Evolutionary conservation across 2,329 filamentous ascomycete species (phyloP).

Genomic region (Ophiostoma ips): DNA sequence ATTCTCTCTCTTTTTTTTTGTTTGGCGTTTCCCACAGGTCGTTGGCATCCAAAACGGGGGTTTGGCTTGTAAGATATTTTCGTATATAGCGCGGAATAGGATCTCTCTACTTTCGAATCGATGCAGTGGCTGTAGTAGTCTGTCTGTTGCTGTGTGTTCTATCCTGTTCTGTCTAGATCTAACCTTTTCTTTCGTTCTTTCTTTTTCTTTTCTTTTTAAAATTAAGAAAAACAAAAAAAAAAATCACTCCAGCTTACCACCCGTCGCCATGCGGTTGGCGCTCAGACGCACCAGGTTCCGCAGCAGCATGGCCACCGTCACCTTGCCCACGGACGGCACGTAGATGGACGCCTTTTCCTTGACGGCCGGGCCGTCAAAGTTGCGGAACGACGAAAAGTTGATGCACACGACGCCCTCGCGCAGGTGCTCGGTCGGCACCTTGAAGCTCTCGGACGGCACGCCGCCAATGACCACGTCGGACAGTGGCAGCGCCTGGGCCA

Average conservation of each 20-base stretch:
- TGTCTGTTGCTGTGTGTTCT: too few species aligned
- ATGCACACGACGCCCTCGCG: slow-evolving; percentile 93
- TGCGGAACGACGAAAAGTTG: slow-evolving; percentile 93
- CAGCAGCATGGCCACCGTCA: slow-evolving; percentile 84
- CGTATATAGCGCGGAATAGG: background rate
- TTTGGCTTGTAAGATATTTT: slow-evolving; percentile 1
- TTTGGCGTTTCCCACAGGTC: too few species aligned
- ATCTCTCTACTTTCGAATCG: slow-evolving; percentile 4
- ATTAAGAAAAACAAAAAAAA: background rate
- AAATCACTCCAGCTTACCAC: slow-evolving; percentile 4
- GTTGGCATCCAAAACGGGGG: background rate
- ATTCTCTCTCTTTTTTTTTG: background rate
- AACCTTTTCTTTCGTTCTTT: background rate
- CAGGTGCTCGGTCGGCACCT: slow-evolving; percentile 72
- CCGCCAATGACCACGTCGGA: slow-evolving; percentile 94
- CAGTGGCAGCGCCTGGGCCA: slow-evolving; percentile 70
- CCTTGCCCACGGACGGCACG: slow-evolving; percentile 92
- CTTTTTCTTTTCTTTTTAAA: background rate
- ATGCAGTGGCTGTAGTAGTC: background rate
- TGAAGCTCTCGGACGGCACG: slow-evolving; percentile 77
- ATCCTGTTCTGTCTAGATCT: too few species aligned
- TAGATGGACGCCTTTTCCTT: slow-evolving; percentile 97
- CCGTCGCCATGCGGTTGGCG: slow-evolving; percentile 7
- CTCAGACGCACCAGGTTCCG: slow-evolving; percentile 57
- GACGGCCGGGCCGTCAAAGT: slow-evolving; percentile 71